phyloP scores from a whole-genome alignment of 306 rosid genomes.

The Morella rubra region DNA sequence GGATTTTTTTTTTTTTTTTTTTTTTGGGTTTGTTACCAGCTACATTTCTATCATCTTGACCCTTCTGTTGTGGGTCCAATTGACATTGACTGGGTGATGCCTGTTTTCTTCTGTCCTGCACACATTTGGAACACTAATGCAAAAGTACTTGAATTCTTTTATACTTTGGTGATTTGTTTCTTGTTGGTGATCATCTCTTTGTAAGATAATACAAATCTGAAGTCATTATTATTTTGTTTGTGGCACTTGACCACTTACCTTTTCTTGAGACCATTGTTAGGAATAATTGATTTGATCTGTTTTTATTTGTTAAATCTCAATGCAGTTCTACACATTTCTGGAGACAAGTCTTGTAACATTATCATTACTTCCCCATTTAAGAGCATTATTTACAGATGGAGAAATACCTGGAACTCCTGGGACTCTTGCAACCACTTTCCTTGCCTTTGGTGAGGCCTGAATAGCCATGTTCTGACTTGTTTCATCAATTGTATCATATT shows the following conservation, averaged over 20 bases:
- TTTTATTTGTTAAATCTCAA: slow-evolving; percentile 23
- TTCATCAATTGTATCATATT: slow-evolving; percentile 19
- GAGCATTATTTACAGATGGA: slow-evolving; percentile 86
- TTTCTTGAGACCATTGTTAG: background rate
- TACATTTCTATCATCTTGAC: background rate
- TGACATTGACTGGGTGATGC: background rate
- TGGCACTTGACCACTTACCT: background rate
- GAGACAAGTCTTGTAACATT: slow-evolving; percentile 91
- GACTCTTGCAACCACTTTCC: slow-evolving; percentile 96
- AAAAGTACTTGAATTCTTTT: background rate
- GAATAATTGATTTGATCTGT: slow-evolving; percentile 20
- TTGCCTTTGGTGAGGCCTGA: slow-evolving; percentile 77
- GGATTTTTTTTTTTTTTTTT: too few relatives aligned
- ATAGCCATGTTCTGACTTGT: slow-evolving; percentile 3
- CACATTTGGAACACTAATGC: background rate
- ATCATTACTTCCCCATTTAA: slow-evolving; percentile 80
- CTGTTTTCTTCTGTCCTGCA: background rate
- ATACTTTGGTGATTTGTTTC: background rate
- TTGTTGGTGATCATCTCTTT: background rate
- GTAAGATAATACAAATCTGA: background rate
- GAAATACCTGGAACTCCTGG: slow-evolving; percentile 98
- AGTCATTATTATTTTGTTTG: slow-evolving; percentile 10
- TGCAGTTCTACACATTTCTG: slow-evolving; percentile 96
- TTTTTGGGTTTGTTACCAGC: background rate
- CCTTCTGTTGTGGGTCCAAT: background rate